Conservation (phyloP, 257 asterid species). For the Solanum appendiculatum region DNA sequence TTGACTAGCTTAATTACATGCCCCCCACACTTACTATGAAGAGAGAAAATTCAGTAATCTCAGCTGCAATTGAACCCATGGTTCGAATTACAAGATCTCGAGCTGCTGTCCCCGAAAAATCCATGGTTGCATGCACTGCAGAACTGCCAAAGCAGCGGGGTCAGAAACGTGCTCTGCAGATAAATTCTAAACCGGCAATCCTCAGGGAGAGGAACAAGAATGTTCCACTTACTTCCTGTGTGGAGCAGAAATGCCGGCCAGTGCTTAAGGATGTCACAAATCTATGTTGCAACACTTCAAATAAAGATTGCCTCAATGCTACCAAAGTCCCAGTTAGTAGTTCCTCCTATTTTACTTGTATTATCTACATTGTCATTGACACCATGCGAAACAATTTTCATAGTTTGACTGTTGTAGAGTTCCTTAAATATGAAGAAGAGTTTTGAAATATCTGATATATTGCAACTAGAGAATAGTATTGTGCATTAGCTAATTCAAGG, state of each 20-base stretch:
- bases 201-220: slow-evolving; percentile 25
- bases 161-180: slow-evolving; percentile 27
- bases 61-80: slow-evolving; percentile 9
- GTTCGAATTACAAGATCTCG: slow-evolving; percentile 74
- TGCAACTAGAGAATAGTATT: neutral
- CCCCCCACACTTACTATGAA: neutral
- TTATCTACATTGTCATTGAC: neutral
- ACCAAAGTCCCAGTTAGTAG: slow-evolving; percentile 41
- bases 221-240: slow-evolving; percentile 12
- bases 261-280: slow-evolving; percentile 84
- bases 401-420: neutral
- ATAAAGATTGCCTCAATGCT: slow-evolving; percentile 32
- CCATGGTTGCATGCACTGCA: neutral
- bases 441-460: neutral
- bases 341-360: neutral
- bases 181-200: slow-evolving; percentile 53
- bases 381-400: neutral
- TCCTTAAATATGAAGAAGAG: neutral
- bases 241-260: slow-evolving; percentile 53
- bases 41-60: slow-evolving; percentile 2
- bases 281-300: slow-evolving; percentile 34
- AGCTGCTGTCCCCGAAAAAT: slow-evolving; percentile 51
- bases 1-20: neutral
- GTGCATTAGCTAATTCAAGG: neutral
- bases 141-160: slow-evolving; percentile 43